phyloP scores from a whole-genome alignment of 1,284 basidiomycete genomes.

The Cerrena zonata region DNA sequence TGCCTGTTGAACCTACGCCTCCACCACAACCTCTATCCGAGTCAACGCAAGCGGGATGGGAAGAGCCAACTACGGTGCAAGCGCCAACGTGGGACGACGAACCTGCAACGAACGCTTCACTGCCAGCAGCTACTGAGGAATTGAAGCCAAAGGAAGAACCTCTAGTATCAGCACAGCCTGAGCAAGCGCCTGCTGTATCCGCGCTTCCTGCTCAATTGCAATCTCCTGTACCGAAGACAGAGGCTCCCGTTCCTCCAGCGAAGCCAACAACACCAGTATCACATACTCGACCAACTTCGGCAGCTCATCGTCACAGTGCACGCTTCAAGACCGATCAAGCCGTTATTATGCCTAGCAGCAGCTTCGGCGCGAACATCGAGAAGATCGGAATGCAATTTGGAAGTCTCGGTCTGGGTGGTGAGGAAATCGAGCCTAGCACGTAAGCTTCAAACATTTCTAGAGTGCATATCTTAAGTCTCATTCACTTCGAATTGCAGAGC shows the following conservation, averaged over 20 bases:
- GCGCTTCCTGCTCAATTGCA: constrained; percentile 30
- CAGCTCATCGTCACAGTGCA: constrained; percentile 49
- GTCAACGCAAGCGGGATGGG: constrained; percentile 43
- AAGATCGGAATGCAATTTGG: constrained; percentile 82
- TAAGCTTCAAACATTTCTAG: constrained; percentile 27
- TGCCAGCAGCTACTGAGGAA: constrained; percentile 20
- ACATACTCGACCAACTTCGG: constrained; percentile 40
- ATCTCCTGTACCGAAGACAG: constrained; percentile 10
- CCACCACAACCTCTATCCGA: constrained; percentile 33
- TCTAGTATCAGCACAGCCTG: constrained; percentile 26
- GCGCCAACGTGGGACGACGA: constrained; percentile 73
- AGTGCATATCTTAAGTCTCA: constrained; percentile 1
- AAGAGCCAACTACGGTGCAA: constrained; percentile 70
- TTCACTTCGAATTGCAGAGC: background rate
- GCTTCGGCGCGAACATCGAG: constrained; percentile 55
- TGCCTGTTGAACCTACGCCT: constrained; percentile 24
- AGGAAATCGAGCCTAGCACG: constrained; percentile 48
- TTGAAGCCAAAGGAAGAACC: constrained; percentile 18
- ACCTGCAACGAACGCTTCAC: constrained; percentile 34
- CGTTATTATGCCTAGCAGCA: constrained; percentile 64
- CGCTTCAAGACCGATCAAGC: constrained; percentile 71
- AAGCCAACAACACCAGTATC: constrained; percentile 33
- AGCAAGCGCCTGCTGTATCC: constrained; percentile 27
- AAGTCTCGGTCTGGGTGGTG: constrained; percentile 65
- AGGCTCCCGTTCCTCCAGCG: constrained; percentile 24